Percentiles rank a stretch among this genome's conserved stretches.
Evolutionary conservation across 371 early-diverging fungal genomes (phyloP).

Genomic region (Mortierella sp.): DNA sequence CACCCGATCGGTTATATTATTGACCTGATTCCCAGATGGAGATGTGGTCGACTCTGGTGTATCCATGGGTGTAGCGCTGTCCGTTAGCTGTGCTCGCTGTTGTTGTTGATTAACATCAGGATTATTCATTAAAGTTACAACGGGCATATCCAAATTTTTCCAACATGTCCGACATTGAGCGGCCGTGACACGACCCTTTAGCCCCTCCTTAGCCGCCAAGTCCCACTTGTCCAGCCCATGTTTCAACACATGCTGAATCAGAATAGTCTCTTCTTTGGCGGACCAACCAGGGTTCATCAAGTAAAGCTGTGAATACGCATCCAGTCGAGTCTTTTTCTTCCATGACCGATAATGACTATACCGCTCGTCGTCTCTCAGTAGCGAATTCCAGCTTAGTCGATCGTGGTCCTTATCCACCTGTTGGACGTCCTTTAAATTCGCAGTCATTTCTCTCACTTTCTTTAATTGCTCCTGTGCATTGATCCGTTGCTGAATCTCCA

Average conservation of each 20-base stretch:
- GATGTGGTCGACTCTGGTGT: not conserved
- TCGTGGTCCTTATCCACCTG: constrained; percentile 21
- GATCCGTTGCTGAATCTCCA: not conserved
- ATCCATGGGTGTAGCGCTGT: not conserved
- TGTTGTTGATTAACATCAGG: not conserved
- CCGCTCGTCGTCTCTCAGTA: constrained; percentile 24
- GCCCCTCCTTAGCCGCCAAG: not conserved
- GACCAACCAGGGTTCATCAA: constrained; percentile 45
- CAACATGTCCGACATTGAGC: constrained; percentile 39
- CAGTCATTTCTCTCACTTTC: not conserved
- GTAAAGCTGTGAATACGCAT: constrained; percentile 18
- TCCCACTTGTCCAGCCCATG: constrained; percentile 38
- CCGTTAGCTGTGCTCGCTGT: not conserved
- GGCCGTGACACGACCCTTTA: constrained; percentile 18
- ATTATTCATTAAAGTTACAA: not conserved
- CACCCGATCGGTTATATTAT: not conserved
- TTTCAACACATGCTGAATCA: constrained; percentile 43
- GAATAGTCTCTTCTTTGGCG: constrained; percentile 36
- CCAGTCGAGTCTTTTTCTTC: constrained; percentile 16
- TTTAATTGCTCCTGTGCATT: not conserved
- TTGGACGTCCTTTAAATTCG: constrained; percentile 4
- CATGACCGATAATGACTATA: constrained; percentile 20
- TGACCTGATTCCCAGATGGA: not conserved
- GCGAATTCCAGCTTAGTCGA: constrained; percentile 21
- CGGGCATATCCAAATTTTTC: constrained; percentile 47